These are phyloP conservation scores for Pseudophaeomoniella oleicola DNA, from an alignment of 2,329 filamentous ascomycete genomes.

Conservation along the genomic window DNA sequence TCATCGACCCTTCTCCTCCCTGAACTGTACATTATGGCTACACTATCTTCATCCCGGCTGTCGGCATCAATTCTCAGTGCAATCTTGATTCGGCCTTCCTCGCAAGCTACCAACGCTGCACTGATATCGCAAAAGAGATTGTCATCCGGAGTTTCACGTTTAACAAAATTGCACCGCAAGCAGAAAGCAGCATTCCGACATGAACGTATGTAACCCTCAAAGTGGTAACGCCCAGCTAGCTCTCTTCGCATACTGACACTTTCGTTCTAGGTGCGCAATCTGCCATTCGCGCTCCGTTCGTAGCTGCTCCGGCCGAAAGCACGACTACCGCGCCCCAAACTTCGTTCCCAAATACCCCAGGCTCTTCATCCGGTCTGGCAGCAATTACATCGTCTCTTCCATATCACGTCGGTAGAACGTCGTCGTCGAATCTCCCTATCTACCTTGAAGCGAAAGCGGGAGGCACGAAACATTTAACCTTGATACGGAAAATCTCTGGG, in stretches of 20 bases:
- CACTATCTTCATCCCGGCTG: not conserved
- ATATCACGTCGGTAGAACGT: constrained; percentile 61
- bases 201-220: constrained; percentile 8
- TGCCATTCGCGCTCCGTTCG: constrained; percentile 1
- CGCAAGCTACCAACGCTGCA: not conserved
- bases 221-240: not conserved
- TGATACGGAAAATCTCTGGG: constrained; percentile 67
- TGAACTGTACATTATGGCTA: too few relatives aligned
- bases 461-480: constrained; percentile 59
- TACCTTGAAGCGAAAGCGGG: constrained; percentile 63
- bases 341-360: constrained; percentile 16
- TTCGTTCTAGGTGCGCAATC: not conserved
- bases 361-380: constrained; percentile 11
- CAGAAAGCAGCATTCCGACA: constrained; percentile 10
- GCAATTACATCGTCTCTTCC: constrained; percentile 31
- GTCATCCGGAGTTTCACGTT: constrained; percentile 1
- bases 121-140: not conserved
- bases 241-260: not conserved
- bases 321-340: constrained; percentile 19
- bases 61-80: not conserved
- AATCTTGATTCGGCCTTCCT: not conserved
- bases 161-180: constrained; percentile 13
- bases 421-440: constrained; percentile 56
- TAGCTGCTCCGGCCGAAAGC: constrained; percentile 11
- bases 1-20: too few relatives aligned